Conservation (phyloP, 441 rosid species). For the Adansonia rubrostipa region DNA sequence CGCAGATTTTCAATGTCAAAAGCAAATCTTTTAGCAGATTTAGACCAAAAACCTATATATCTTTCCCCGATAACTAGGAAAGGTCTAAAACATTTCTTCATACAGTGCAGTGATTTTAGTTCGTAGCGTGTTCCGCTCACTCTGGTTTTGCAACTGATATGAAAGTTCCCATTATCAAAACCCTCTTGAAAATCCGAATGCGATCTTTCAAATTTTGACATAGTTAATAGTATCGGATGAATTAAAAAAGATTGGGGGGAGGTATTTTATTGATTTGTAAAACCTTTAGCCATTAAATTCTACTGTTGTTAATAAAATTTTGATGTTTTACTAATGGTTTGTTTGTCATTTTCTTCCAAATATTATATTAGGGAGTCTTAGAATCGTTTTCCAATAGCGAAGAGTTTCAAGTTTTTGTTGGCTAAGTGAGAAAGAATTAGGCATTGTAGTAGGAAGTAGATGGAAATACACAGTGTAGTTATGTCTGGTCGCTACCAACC, state of each 20-base stretch:
- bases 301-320: no score
- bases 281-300: no score
- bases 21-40: slow-evolving; percentile 27
- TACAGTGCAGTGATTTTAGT: slow-evolving; percentile 13
- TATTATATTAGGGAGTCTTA: neutral
- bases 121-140: slow-evolving; percentile 4
- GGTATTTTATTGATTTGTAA: no score
- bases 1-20: slow-evolving; percentile 16
- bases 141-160: neutral
- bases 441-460: neutral
- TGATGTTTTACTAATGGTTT: neutral
- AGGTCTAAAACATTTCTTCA: neutral
- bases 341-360: neutral
- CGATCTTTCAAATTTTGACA: no score
- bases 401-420: neutral
- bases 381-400: neutral
- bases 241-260: no score
- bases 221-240: no score
- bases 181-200: no score
- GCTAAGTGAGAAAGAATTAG: neutral
- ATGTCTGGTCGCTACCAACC: neutral
- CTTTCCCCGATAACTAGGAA: no score
- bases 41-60: slow-evolving; percentile 17
- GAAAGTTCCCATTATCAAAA: neutral
- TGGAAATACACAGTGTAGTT: slow-evolving; percentile 14